Percentiles rank a stretch among this genome's conserved stretches.
These are phyloP conservation scores for Phytophthora pistaciae DNA, from an alignment of 352 stramenopile species.

Conservation along the genomic window DNA sequence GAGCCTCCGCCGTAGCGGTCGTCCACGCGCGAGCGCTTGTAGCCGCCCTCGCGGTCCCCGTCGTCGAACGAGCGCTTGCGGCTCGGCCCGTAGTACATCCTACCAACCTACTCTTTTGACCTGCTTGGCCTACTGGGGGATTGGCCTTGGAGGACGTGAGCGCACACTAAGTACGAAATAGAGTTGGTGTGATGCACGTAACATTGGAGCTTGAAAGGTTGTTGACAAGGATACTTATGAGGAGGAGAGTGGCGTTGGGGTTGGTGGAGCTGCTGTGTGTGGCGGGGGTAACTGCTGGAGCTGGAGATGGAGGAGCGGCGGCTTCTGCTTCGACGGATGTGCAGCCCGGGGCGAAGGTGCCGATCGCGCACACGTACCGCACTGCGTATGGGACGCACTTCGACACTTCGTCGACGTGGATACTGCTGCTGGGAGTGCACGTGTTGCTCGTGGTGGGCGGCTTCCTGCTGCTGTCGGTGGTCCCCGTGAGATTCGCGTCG, in stretches of 20 bases:
- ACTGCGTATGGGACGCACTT: conserved; percentile 74
- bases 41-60: conserved; percentile 47
- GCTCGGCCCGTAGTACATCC: conserved; percentile 42
- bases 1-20: conserved; percentile 35
- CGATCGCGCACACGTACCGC: conserved; percentile 52
- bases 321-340: background rate
- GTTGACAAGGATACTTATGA: background rate
- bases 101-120: background rate
- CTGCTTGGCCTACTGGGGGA: background rate
- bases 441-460: conserved; percentile 35
- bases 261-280: background rate
- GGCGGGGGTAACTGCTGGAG: background rate
- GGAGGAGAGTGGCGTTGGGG: background rate
- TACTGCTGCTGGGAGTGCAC: conserved; percentile 48
- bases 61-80: conserved; percentile 78
- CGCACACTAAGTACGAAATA: background rate
- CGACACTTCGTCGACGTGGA: conserved; percentile 53
- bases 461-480: conserved; percentile 51
- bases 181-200: background rate
- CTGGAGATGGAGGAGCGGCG: background rate
- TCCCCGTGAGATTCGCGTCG: conserved; percentile 43
- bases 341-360: conserved; percentile 5
- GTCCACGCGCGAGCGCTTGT: conserved; percentile 75
- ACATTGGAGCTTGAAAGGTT: background rate
- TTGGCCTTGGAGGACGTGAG: background rate